Base-by-base conservation (phyloP, 495 filamentous ascomycete genomes). In the Physcia stellaris region DNA sequence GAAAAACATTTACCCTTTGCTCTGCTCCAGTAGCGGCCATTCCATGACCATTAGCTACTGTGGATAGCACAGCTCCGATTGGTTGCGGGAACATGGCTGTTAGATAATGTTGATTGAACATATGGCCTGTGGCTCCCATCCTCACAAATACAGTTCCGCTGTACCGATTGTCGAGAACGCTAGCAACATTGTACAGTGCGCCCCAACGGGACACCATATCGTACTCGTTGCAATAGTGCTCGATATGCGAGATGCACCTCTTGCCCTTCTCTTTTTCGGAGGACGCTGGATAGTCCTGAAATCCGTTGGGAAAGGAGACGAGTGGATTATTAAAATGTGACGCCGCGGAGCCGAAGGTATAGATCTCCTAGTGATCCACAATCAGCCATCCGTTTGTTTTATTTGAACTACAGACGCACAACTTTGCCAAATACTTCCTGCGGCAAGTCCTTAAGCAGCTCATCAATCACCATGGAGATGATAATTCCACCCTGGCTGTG, bases 261-360 rank as follows among this genome's bases (percentile, higher is more conserved):
- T n/a, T n/a, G n/a, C n/a, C n/a, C n/a, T n/a, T n/a, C n/a, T n/a
- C n/a, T n/a, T n/a, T n/a, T n/a, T n/a, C 26, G 36, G 7, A 7
- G 20, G 4, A 19, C 21, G 13, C 16, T 37, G 26, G 4, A 29
- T 51, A 42, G 15, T 41, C 46, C 29, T 38, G 41, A 23, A 48
- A 46, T 21, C 30, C 27, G 9, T 42, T 43, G 39, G 35, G 26
- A 19, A 17, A 11, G 26, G 39, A 30, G 32, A 40, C 61, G 44
- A 69, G 71, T 4, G 84, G 85, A 43, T 87, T 86, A 55, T 86
- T 88, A 54, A 88, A 93, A 55, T 90, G 85, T 47, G 86, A 88
- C 2, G 85, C 81, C 5, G 83, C 83, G 39, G 72, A 77, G 6
- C 82, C 85, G 49, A 92, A 93, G 0, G 84, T 90, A 56, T 88